Conservation (phyloP, 441 rosid genomes). For the Populus hybrid region DNA sequence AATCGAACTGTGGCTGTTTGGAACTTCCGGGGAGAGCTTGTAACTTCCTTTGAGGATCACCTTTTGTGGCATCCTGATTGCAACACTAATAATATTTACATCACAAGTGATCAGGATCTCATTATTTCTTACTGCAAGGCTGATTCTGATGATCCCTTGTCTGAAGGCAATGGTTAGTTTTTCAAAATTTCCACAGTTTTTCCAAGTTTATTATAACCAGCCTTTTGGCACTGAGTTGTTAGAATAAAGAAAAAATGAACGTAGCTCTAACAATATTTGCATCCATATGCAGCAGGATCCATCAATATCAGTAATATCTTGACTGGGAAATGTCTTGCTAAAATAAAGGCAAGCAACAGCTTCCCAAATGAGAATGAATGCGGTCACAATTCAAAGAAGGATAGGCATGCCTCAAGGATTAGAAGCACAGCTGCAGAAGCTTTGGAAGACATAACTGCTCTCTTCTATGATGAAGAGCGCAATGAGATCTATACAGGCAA, state of each 20-base stretch:
- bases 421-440: conserved; percentile 67
- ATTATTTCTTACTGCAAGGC: conserved; percentile 86
- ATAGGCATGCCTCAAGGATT: conserved; percentile 16
- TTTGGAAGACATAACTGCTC: conserved; percentile 79
- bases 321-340: conserved; percentile 82
- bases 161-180: conserved; percentile 59
- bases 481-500: conserved; percentile 86
- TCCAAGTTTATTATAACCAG: background rate
- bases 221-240: background rate
- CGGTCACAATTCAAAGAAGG: conserved; percentile 21
- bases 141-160: conserved; percentile 51
- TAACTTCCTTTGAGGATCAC: conserved; percentile 71
- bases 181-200: background rate
- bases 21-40: conserved; percentile 70
- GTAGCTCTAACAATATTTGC: background rate
- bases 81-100: conserved; percentile 19
- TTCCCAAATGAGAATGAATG: conserved; percentile 29
- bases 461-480: conserved; percentile 78
- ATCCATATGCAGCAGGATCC: conserved; percentile 57
- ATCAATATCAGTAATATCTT: conserved; percentile 79
- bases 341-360: conserved; percentile 54
- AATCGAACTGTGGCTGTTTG: conserved; percentile 67
- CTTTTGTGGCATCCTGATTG: conserved; percentile 74
- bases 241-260: background rate
- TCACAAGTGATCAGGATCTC: conserved; percentile 73